Base-by-base conservation (phyloP, 805 yeast species). In the Cyberlindnera bimundalis region DNA sequence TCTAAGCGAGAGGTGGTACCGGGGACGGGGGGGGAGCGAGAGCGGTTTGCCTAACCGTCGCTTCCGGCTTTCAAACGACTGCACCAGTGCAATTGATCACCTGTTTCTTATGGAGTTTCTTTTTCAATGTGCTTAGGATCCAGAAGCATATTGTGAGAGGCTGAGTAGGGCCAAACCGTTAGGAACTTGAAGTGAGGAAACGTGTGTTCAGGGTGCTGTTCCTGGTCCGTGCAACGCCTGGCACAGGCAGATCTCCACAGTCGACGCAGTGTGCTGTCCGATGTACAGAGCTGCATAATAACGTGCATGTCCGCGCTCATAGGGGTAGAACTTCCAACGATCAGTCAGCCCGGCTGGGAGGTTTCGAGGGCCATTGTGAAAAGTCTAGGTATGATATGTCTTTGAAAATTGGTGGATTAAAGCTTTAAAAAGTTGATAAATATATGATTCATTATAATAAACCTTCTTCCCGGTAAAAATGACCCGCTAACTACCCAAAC, bases 261-360 rank as follows among this genome's bases (percentile, higher is more conserved):
- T n/a, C 11, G 27, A 35, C 29, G 33, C 29, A 20, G 26, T 21
- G 29, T 16, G 15, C 31, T 30, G 35, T 29, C 13, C 35, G 28
- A 35, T 32, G 41, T 21, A 12, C 41, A 19, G 15, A 13, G 7
- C 9, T 25, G 36, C 28, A 21, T 32, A 32, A 32, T 38, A 19
- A 25, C 20, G 41, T 38, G 37, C 41, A 20, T 31, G 19, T 4
- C 34, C 38, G 35, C 32, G 38, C 43, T 26, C 38, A 34, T 29
- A 39, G 43, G 43, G 43, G 43, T 39, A 39, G 29, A 37, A 30
- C 28, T 29, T 19, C 40, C 12, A 19, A 18, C 3, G 19, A 29
- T 8, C 11, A 12, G 16, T 6, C 33, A 11, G 15, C 8, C 29
- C 29, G 7, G n/a, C 15, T 7, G 6, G 15, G 7, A 8, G 7